A percentile compares a stretch with the other conserved stretches of the same genome.
Conservation (phyloP, 331 rosid species). For the Malus hybrid region DNA sequence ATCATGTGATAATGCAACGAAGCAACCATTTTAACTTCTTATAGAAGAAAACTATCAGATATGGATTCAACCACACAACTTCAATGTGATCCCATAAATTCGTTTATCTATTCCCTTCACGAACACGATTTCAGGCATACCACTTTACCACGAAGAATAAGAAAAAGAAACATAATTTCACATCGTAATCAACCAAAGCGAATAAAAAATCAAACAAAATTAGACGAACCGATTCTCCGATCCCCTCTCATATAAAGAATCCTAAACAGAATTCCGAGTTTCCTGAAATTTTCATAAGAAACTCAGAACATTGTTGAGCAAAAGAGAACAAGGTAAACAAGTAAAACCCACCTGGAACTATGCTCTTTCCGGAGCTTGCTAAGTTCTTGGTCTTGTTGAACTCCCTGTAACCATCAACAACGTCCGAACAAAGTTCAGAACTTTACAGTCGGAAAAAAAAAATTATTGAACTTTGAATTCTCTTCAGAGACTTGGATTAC, state of each 20-base stretch:
- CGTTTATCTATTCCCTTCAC: not conserved
- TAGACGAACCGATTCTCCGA: too few species aligned
- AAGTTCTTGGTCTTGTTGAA: slow-evolving; percentile 46
- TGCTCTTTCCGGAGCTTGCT: slow-evolving; percentile 44
- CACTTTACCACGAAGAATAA: not conserved
- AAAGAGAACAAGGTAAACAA: not conserved
- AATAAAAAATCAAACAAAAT: too few species aligned
- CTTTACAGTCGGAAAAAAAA: not conserved
- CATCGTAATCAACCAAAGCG: too few species aligned
- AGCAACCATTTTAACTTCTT: not conserved
- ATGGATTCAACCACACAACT: not conserved
- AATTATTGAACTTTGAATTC: not conserved
- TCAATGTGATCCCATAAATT: not conserved
- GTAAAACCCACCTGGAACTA: slow-evolving; percentile 43
- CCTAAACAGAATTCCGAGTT: not conserved
- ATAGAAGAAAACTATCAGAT: not conserved
- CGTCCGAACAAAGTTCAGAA: not conserved
- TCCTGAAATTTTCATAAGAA: not conserved
- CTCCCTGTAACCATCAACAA: slow-evolving; percentile 46
- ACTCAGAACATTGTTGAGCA: not conserved
- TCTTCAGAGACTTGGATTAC: slow-evolving; percentile 16
- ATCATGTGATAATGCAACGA: not conserved
- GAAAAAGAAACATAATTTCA: not conserved
- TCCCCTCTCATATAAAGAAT: not conserved
- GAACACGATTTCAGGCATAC: not conserved